Evolutionary conservation across 345 rosid species (phyloP).

Genomic region (Citrus medica): DNA sequence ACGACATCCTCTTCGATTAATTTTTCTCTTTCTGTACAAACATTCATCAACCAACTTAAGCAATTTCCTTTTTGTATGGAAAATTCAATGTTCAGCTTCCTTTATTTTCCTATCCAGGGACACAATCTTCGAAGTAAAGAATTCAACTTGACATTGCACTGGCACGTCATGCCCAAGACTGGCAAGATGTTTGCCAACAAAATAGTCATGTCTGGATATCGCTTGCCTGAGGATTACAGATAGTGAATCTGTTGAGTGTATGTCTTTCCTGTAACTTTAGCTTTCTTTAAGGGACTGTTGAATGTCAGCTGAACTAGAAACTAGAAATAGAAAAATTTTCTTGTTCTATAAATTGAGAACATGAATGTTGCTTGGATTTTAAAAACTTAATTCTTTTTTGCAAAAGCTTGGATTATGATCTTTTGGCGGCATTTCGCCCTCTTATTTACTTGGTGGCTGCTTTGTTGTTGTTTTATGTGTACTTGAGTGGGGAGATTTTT

Average conservation of each 20-base stretch:
- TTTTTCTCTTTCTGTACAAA: no score
- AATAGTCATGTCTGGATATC: conserved; percentile 70
- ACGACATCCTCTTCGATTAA: background rate
- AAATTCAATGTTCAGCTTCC: conserved; percentile 4
- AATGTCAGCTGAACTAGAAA: conserved; percentile 8
- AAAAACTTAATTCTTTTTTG: background rate
- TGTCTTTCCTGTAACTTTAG: conserved; percentile 30
- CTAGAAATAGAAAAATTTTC: conserved; percentile 1
- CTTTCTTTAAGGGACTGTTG: conserved; percentile 9
- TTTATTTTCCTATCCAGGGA: conserved; percentile 44
- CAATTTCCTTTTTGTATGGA: background rate
- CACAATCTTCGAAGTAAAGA: conserved; percentile 75
- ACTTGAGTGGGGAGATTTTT: conserved; percentile 91
- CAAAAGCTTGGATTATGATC: background rate
- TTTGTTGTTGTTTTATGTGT: conserved; percentile 72
- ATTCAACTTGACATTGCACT: conserved; percentile 86
- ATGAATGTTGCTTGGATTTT: background rate
- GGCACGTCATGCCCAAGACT: conserved; percentile 98
- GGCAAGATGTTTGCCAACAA: conserved; percentile 89
- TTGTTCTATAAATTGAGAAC: conserved; percentile 2
- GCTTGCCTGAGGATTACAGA: conserved; percentile 71
- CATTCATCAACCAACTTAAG: background rate
- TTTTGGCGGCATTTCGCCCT: background rate
- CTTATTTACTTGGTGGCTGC: conserved; percentile 42
- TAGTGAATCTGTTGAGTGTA: conserved; percentile 23